Evolutionary conservation across 83 land plant genomes (phyloP).

Genomic region (Picea abies): DNA sequence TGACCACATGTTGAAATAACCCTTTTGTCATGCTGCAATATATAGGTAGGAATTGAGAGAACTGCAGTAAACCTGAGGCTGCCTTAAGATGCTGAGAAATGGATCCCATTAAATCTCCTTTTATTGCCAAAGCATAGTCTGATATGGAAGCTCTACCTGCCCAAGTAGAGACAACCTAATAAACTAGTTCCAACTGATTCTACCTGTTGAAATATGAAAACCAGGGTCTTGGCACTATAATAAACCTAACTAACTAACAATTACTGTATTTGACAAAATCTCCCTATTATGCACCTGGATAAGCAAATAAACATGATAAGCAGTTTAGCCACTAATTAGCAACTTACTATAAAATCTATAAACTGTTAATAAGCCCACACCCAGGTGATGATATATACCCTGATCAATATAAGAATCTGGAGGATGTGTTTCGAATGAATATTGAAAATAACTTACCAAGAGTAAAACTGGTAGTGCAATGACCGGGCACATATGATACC

Average conservation of each 20-base stretch:
- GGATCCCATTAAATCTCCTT: too few species aligned
- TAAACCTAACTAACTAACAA: neutral
- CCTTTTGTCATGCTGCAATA: too few species aligned
- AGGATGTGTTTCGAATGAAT: neutral
- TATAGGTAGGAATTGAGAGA: too few species aligned
- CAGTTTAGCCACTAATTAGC: neutral
- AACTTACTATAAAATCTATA: neutral
- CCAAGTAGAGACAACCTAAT: too few species aligned
- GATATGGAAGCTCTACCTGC: too few species aligned
- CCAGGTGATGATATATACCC: neutral
- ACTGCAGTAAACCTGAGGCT: too few species aligned
- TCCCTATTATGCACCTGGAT: neutral
- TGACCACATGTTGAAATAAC: too few species aligned
- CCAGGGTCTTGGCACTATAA: neutral
- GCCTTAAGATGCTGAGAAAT: too few species aligned
- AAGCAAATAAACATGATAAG: neutral
- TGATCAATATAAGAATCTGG: neutral
- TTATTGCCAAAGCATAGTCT: too few species aligned
- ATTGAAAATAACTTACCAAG: constrained; percentile 62
- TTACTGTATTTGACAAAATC: neutral
- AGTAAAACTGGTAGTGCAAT: constrained; percentile 94
- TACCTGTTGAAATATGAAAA: neutral
- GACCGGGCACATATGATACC: constrained; percentile 90
- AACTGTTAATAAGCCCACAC: neutral
- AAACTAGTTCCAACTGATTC: too few species aligned